Conservation (phyloP, 2,329 filamentous ascomycete species). For the Gaeumannomyces sp. region DNA sequence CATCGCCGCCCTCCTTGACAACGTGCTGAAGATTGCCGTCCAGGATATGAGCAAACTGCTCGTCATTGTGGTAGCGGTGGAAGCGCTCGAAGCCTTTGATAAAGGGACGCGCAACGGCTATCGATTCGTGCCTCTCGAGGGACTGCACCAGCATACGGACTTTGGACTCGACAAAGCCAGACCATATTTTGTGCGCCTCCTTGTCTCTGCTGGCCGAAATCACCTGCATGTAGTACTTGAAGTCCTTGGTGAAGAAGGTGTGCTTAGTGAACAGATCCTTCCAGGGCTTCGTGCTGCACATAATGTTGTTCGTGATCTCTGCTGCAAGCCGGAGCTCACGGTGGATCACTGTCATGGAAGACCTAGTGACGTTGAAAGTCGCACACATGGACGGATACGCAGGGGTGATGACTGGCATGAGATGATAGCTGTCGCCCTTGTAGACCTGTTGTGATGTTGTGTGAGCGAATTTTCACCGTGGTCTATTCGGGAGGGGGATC, state of each 20-base stretch:
- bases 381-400: constrained; percentile 98
- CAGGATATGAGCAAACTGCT: constrained; percentile 46
- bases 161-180: constrained; percentile 89
- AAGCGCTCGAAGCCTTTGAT: constrained; percentile 86
- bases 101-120: constrained; percentile 82
- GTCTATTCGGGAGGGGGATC: constrained; percentile 3
- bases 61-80: constrained; percentile 52
- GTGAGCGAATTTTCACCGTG: constrained; percentile 16
- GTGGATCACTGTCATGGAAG: constrained; percentile 78
- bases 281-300: constrained; percentile 71
- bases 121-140: constrained; percentile 72
- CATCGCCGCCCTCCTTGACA: constrained; percentile 31
- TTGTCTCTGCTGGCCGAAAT: constrained; percentile 76
- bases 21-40: constrained; percentile 45
- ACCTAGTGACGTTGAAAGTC: constrained; percentile 87
- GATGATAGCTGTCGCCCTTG: constrained; percentile 71
- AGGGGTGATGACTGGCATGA: constrained; percentile 98
- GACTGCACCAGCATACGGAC: constrained; percentile 78
- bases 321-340: constrained; percentile 74
- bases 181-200: constrained; percentile 81
- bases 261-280: constrained; percentile 84
- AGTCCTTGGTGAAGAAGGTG: constrained; percentile 85
- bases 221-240: constrained; percentile 93
- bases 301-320: constrained; percentile 73
- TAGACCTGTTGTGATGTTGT: constrained; percentile 51